Evolutionary conservation across 768 basidiomycete genomes (phyloP).

Genomic region (Suillus placidus): DNA sequence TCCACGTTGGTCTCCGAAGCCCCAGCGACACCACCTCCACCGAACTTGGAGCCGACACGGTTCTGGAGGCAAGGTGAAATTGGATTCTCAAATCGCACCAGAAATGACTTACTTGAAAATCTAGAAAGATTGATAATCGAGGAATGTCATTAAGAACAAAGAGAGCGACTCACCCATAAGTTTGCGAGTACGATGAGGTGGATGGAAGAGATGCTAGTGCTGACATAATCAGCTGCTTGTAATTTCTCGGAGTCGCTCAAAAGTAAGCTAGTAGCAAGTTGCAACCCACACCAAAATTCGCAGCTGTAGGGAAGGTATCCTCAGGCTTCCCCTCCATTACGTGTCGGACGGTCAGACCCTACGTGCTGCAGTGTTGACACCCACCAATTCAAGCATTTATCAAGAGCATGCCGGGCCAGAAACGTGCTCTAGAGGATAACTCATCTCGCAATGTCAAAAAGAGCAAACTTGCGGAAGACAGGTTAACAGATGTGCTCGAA

Average conservation of each 20-base stretch:
- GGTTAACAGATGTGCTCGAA: constrained; percentile 28
- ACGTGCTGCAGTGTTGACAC: not conserved
- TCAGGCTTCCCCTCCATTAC: not conserved
- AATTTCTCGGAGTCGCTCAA: not conserved
- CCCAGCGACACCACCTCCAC: constrained; percentile 94
- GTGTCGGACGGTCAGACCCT: not conserved
- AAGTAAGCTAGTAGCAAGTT: not conserved
- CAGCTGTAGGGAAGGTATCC: not conserved
- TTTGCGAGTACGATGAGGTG: not conserved
- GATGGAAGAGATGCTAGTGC: not conserved
- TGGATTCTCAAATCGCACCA: no score
- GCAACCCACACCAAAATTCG: no score
- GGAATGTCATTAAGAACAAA: not conserved
- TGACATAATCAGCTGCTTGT: constrained; percentile 1
- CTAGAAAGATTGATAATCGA: constrained; percentile 34
- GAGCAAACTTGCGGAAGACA: constrained; percentile 45
- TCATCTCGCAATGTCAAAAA: constrained; percentile 62
- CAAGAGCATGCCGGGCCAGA: constrained; percentile 49
- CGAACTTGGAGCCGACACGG: constrained; percentile 94
- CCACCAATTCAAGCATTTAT: constrained; percentile 17
- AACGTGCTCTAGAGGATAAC: constrained; percentile 63
- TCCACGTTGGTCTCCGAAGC: constrained; percentile 96
- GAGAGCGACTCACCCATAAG: constrained; percentile 1
- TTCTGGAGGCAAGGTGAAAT: constrained; percentile 53
- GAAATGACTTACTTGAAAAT: constrained; percentile 61